phyloP scores from a whole-genome alignment of 1,139 yeast species.

The Taphrina confusa region DNA sequence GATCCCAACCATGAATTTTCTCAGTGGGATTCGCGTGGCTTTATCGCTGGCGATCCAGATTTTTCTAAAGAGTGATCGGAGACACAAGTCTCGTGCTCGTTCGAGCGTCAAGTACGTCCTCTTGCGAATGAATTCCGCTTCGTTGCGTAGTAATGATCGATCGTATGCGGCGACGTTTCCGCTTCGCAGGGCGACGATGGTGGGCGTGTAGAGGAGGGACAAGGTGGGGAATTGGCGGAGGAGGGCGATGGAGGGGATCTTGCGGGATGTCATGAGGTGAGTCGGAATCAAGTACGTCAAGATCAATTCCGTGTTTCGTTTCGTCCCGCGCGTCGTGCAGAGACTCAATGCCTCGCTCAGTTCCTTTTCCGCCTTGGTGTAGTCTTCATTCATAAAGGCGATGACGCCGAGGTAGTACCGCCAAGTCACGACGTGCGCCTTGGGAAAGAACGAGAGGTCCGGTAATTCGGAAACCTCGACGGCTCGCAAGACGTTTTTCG shows the following conservation, averaged over 20 bases:
- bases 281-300: slow-evolving; percentile 49
- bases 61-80: slow-evolving; percentile 56
- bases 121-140: slow-evolving; percentile 57
- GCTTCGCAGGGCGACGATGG: slow-evolving; percentile 54
- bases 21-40: slow-evolving; percentile 53
- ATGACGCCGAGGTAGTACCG: slow-evolving; percentile 67
- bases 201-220: slow-evolving; percentile 52
- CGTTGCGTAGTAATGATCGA: slow-evolving; percentile 51
- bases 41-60: slow-evolving; percentile 44
- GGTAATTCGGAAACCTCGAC: slow-evolving; percentile 63
- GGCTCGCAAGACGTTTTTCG: slow-evolving; percentile 76
- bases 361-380: slow-evolving; percentile 53
- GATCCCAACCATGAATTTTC: slow-evolving; percentile 55
- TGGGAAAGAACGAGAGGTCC: slow-evolving; percentile 51
- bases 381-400: slow-evolving; percentile 64
- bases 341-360: slow-evolving; percentile 54
- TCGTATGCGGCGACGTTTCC: slow-evolving; percentile 64
- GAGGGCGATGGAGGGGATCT: slow-evolving; percentile 48
- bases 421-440: slow-evolving; percentile 60
- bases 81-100: slow-evolving; percentile 55
- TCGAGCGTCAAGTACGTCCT: slow-evolving; percentile 65
- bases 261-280: slow-evolving; percentile 44
- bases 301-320: slow-evolving; percentile 41
- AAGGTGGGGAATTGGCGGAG: slow-evolving; percentile 55
- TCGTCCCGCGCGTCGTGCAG: slow-evolving; percentile 42